phyloP scores from a whole-genome alignment of 805 yeast species.

The Wickerhamiella hasegawae region DNA sequence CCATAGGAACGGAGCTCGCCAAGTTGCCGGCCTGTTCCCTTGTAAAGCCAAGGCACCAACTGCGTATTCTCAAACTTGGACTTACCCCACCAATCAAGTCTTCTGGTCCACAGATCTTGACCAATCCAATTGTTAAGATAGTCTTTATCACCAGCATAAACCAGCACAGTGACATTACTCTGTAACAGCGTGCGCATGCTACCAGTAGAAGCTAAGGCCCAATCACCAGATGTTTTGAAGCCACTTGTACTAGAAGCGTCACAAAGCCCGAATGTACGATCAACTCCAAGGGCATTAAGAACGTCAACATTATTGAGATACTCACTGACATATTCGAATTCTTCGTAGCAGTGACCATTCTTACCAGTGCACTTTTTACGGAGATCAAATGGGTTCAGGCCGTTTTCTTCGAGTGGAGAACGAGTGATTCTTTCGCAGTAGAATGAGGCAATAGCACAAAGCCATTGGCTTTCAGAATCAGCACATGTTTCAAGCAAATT shows the following conservation, averaged over 20 bases:
- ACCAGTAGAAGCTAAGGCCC: slow-evolving; percentile 74
- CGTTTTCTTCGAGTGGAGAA: slow-evolving; percentile 66
- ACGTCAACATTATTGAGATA: slow-evolving; percentile 56
- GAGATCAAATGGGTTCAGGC: slow-evolving; percentile 76
- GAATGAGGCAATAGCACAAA: slow-evolving; percentile 78
- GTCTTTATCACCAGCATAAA: slow-evolving; percentile 94
- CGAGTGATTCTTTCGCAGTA: slow-evolving; percentile 59
- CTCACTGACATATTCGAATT: slow-evolving; percentile 44
- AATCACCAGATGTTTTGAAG: slow-evolving; percentile 77
- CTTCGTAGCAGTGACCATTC: slow-evolving; percentile 33
- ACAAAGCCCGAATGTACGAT: slow-evolving; percentile 28
- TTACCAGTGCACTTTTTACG: slow-evolving; percentile 39
- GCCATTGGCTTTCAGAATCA: slow-evolving; percentile 48
- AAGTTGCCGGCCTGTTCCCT: slow-evolving; percentile 27
- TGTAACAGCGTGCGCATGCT: slow-evolving; percentile 60
- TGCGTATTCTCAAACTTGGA: slow-evolving; percentile 34
- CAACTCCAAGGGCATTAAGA: slow-evolving; percentile 55
- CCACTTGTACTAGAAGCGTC: slow-evolving; percentile 63
- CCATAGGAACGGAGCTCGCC: slow-evolving; percentile 68
- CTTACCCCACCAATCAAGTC: slow-evolving; percentile 47
- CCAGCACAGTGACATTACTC: slow-evolving; percentile 58
- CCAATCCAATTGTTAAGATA: slow-evolving; percentile 96
- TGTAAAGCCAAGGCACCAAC: slow-evolving; percentile 22
- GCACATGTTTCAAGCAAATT: slow-evolving; percentile 64
- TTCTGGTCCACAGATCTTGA: slow-evolving; percentile 69